Percentiles rank a stretch among this genome's conserved stretches.
These are phyloP conservation scores for Shiraia sp. DNA, from an alignment of 2,329 filamentous ascomycete species.

Conservation along the genomic window DNA sequence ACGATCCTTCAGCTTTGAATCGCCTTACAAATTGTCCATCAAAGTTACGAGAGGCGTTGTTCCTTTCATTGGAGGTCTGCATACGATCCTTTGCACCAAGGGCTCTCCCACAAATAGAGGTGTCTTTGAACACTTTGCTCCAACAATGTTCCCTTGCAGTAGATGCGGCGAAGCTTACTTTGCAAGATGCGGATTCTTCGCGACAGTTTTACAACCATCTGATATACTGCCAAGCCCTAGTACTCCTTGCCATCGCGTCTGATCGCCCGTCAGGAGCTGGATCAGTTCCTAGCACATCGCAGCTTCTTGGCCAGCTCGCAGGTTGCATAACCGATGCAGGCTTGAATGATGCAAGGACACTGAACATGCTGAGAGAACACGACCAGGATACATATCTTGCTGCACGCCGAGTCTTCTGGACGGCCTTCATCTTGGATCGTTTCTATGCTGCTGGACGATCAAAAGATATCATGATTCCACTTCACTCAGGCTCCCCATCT, in stretches of 20 bases:
- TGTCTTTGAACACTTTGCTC: constrained; percentile 31
- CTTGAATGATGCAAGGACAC: constrained; percentile 34
- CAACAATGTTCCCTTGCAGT: constrained; percentile 34
- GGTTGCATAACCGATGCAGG: constrained; percentile 35
- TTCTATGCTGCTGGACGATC: constrained; percentile 41
- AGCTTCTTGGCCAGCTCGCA: constrained; percentile 37
- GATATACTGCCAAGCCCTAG: constrained; percentile 39
- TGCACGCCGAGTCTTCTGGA: constrained; percentile 43
- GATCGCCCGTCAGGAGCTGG: constrained; percentile 37
- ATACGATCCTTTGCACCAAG: constrained; percentile 38
- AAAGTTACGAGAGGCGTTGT: constrained; percentile 43
- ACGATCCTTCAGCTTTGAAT: constrained; percentile 37
- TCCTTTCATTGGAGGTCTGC: constrained; percentile 38
- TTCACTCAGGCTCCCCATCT: constrained; percentile 34
- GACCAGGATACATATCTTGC: constrained; percentile 34
- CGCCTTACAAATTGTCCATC: constrained; percentile 40
- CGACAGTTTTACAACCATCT: constrained; percentile 38
- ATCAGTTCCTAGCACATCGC: constrained; percentile 30
- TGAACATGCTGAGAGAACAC: constrained; percentile 33
- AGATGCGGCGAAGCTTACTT: constrained; percentile 33
- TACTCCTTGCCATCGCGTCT: constrained; percentile 37
- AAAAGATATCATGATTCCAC: constrained; percentile 37
- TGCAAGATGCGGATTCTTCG: constrained; percentile 30
- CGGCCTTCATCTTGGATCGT: constrained; percentile 42
- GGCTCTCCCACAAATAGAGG: constrained; percentile 30